Percentiles rank a stretch among this genome's conserved stretches.
phyloP scores from a whole-genome alignment of 2,329 filamentous ascomycete species.

The Aspergillus fructus region DNA sequence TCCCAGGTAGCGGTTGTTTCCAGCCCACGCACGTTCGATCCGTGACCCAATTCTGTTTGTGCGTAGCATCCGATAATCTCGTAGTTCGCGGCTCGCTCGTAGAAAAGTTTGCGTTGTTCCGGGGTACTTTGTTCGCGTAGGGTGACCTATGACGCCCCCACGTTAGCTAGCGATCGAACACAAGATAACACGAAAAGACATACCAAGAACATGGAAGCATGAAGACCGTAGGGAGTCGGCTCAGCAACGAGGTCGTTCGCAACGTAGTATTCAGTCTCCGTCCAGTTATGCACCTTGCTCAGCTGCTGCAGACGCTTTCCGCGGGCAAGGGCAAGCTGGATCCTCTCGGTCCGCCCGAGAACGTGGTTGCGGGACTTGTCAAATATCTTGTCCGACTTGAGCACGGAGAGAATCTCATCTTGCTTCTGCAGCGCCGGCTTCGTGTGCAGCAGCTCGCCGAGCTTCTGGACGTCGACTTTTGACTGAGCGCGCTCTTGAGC shows the following conservation, averaged over 20 bases:
- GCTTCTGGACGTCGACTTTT: conserved; percentile 64
- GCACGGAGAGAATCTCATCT: conserved; percentile 60
- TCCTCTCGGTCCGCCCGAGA: conserved; percentile 65
- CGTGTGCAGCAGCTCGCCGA: conserved; percentile 69
- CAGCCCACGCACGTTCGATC: conserved; percentile 71
- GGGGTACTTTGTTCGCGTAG: conserved; percentile 69
- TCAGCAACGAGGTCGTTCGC: conserved; percentile 72
- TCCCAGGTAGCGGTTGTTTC: conserved; percentile 76
- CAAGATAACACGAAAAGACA: neutral
- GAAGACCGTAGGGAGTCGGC: conserved; percentile 71
- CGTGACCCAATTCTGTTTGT: conserved; percentile 77
- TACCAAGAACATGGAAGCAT: conserved; percentile 69
- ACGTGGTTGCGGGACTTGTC: conserved; percentile 79
- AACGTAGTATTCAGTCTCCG: conserved; percentile 59
- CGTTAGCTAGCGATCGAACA: conserved; percentile 11
- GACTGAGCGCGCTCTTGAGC: conserved; percentile 67
- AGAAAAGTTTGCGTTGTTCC: conserved; percentile 71
- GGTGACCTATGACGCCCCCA: conserved; percentile 53
- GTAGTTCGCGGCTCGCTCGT: conserved; percentile 67
- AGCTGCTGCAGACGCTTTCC: conserved; percentile 70
- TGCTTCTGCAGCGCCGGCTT: conserved; percentile 63
- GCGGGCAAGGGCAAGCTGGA: conserved; percentile 67
- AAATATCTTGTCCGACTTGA: conserved; percentile 68
- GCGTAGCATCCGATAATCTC: conserved; percentile 77
- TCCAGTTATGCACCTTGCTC: conserved; percentile 66